phyloP scores from a whole-genome alignment of 1,284 basidiomycete genomes.

The Ganoderma meredithae region DNA sequence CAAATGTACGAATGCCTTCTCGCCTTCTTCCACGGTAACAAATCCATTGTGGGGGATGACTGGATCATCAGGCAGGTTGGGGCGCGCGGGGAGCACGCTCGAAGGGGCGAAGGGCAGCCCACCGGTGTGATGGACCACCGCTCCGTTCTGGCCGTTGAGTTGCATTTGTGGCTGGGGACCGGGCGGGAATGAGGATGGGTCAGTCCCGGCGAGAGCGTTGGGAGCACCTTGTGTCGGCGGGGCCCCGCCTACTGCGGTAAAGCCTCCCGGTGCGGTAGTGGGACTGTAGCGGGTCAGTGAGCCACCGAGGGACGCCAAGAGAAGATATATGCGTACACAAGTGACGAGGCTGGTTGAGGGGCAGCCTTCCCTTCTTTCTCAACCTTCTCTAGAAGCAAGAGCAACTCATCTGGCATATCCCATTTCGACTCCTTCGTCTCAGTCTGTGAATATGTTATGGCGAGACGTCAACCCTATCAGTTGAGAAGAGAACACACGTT shows the following conservation, averaged over 20 bases:
- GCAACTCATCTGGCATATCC: conserved; percentile 92
- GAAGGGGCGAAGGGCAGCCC: conserved; percentile 63
- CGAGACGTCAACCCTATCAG: neutral
- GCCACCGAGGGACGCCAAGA: conserved; percentile 1
- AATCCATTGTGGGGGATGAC: conserved; percentile 91
- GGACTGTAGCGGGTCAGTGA: conserved; percentile 22
- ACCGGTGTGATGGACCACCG: conserved; percentile 58
- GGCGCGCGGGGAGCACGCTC: conserved; percentile 72
- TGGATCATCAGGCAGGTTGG: conserved; percentile 84
- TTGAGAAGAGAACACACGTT: conserved; percentile 60
- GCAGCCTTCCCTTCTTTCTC: conserved; percentile 70
- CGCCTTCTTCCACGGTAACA: conserved; percentile 85
- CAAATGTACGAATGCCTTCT: conserved; percentile 92
- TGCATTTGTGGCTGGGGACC: conserved; percentile 44
- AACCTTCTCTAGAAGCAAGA: conserved; percentile 82
- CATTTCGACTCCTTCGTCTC: conserved; percentile 92
- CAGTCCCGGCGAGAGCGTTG: conserved; percentile 44
- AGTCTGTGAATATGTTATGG: conserved; percentile 53
- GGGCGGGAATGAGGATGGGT: conserved; percentile 43
- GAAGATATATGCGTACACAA: conserved; percentile 33
- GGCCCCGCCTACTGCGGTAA: conserved; percentile 25
- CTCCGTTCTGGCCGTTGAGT: conserved; percentile 53
- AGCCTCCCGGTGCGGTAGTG: conserved; percentile 31
- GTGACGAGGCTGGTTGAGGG: conserved; percentile 39
- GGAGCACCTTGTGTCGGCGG: conserved; percentile 42